Evolutionary conservation across 78 protist genomes (phyloP).

Genomic region (Dictyostelium purpureum): DNA sequence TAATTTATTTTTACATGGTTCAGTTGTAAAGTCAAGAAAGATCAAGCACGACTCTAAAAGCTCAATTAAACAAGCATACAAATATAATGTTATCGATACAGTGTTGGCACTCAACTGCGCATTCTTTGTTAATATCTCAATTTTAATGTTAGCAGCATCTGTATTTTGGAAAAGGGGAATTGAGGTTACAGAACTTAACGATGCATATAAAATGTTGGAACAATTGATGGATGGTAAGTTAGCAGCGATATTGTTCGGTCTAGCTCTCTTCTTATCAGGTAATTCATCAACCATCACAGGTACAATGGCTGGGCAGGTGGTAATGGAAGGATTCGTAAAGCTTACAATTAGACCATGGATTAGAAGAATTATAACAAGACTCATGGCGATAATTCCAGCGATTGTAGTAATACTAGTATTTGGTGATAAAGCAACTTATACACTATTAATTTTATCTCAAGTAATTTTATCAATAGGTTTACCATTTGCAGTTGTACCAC

Average conservation of each 20-base stretch:
- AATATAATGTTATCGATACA: conserved; percentile 83
- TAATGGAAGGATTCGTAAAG: conserved; percentile 89
- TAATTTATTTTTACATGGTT: conserved; percentile 86
- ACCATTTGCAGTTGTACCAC: conserved; percentile 88
- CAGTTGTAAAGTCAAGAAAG: conserved; percentile 60
- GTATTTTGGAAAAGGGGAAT: background rate
- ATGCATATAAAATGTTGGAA: conserved; percentile 11
- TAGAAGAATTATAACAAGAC: conserved; percentile 81
- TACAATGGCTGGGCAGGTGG: conserved; percentile 87
- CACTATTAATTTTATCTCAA: conserved; percentile 47
- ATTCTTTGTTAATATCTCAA: conserved; percentile 72
- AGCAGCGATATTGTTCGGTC: conserved; percentile 33
- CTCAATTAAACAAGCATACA: conserved; percentile 26
- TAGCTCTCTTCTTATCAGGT: conserved; percentile 87
- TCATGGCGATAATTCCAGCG: conserved; percentile 86
- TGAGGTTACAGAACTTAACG: background rate
- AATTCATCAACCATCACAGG: conserved; percentile 91
- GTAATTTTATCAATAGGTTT: conserved; percentile 67
- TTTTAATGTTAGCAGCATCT: conserved; percentile 31
- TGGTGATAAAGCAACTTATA: conserved; percentile 17
- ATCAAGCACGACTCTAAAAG: background rate
- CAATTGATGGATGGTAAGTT: background rate
- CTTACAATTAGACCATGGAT: conserved; percentile 79
- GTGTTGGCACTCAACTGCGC: conserved; percentile 67
- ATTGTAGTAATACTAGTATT: conserved; percentile 7